Conservation (phyloP, 345 rosid genomes). For the Streptanthus diversifolius region DNA sequence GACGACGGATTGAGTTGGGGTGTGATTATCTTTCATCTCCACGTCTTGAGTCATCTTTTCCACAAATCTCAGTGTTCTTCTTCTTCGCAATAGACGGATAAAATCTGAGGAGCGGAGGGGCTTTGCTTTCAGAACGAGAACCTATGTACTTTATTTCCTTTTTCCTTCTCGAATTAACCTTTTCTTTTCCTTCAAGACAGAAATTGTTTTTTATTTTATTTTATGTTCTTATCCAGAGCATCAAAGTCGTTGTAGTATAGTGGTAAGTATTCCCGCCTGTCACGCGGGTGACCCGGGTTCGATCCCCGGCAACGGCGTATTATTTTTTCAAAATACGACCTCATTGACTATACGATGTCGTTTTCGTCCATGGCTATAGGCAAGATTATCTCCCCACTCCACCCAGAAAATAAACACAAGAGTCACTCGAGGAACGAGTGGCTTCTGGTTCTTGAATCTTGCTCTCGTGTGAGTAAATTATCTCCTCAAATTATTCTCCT, state of each 20-base stretch:
- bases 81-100: not conserved
- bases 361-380: not conserved
- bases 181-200: slow-evolving; percentile 48
- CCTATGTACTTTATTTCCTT: not conserved
- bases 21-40: slow-evolving; percentile 69
- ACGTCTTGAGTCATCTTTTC: slow-evolving; percentile 68
- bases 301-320: slow-evolving; percentile 46
- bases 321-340: not conserved
- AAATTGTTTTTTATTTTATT: not conserved
- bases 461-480: no score
- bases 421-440: no score
- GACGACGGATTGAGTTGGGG: slow-evolving; percentile 49
- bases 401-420: no score
- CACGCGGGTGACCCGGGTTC: slow-evolving; percentile 98
- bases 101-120: not conserved
- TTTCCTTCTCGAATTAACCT: not conserved
- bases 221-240: rapidly evolving
- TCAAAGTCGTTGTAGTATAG: slow-evolving; percentile 81
- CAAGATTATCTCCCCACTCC: no score
- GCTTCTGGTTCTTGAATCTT: no score
- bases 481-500: no score
- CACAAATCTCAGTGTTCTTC: not conserved
- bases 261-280: slow-evolving; percentile 92
- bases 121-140: not conserved
- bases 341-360: not conserved